These are phyloP conservation scores for Tripterygium wilfordii DNA, from an alignment of 177 flowering plant genomes.

Conservation along the genomic window DNA sequence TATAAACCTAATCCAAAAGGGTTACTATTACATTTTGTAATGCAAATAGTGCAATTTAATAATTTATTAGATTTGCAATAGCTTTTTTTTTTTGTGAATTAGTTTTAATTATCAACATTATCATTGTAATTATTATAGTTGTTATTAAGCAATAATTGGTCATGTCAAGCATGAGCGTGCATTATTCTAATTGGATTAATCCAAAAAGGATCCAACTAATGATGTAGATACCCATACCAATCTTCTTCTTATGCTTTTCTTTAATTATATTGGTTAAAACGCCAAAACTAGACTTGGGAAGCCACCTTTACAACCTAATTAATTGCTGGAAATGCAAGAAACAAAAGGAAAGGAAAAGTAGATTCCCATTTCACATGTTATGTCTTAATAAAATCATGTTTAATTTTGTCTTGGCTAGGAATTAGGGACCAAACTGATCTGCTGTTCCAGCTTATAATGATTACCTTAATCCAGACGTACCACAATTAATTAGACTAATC, in stretches of 20 bases:
- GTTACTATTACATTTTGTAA: too few relatives aligned
- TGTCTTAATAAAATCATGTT: slow-evolving; percentile 15
- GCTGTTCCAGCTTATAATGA: too few relatives aligned
- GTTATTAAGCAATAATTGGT: slow-evolving; percentile 3
- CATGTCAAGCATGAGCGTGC: not conserved
- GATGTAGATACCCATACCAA: slow-evolving; percentile 1
- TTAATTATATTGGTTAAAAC: slow-evolving; percentile 1
- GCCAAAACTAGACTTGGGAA: not conserved
- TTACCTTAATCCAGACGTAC: too few relatives aligned
- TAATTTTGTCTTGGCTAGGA: slow-evolving; percentile 22
- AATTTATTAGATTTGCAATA: too few relatives aligned
- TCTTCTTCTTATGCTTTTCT: too few relatives aligned
- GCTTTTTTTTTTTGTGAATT: too few relatives aligned
- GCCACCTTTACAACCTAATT: slow-evolving; percentile 7
- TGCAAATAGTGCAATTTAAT: too few relatives aligned
- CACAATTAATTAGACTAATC: too few relatives aligned
- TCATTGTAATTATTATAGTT: not conserved
- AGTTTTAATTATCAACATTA: too few relatives aligned
- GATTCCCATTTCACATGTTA: slow-evolving; percentile 35
- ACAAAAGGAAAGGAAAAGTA: slow-evolving; percentile 19
- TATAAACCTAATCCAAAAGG: too few relatives aligned
- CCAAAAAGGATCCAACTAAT: slow-evolving; percentile 8
- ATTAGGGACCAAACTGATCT: not conserved
- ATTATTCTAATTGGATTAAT: slow-evolving; percentile 1
- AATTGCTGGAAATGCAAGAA: slow-evolving; percentile 36